A percentile compares a stretch with the other conserved stretches of the same genome.
These are phyloP conservation scores for Penicillium paradoxum DNA, from an alignment of 495 filamentous ascomycete species.

Conservation along the genomic window DNA sequence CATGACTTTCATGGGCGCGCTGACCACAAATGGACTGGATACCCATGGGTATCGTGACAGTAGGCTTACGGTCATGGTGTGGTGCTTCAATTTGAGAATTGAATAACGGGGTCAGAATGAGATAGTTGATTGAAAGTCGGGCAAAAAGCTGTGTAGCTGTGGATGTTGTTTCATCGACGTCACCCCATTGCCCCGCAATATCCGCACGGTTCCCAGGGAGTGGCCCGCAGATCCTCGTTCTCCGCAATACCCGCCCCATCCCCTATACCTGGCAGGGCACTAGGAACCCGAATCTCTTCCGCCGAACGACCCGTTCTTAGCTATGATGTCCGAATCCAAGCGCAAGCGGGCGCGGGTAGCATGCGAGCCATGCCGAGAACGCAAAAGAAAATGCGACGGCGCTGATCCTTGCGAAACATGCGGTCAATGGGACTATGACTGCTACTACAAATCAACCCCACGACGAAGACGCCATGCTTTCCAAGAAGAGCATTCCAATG, in stretches of 20 bases:
- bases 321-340: slow-evolving; percentile 15
- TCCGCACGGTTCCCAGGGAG: too few relatives aligned
- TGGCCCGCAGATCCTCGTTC: not conserved
- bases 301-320: too few relatives aligned
- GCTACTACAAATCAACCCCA: slow-evolving; percentile 27
- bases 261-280: not conserved
- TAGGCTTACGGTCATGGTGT: slow-evolving; percentile 18
- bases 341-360: slow-evolving; percentile 36
- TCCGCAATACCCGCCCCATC: not conserved
- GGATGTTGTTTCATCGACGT: not conserved
- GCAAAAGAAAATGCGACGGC: slow-evolving; percentile 49
- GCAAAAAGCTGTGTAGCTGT: not conserved
- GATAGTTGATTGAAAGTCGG: not conserved
- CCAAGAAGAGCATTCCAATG: not conserved
- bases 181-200: not conserved
- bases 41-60: slow-evolving; percentile 58
- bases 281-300: too few relatives aligned
- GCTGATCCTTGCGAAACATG: slow-evolving; percentile 42
- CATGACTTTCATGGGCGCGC: slow-evolving; percentile 71
- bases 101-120: not conserved
- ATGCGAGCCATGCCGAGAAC: slow-evolving; percentile 44
- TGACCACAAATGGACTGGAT: slow-evolving; percentile 54
- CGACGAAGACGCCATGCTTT: slow-evolving; percentile 4
- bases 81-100: not conserved
- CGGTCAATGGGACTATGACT: slow-evolving; percentile 42